Base-by-base conservation (phyloP, 495 filamentous ascomycete species). In the Mycothermus thermophilus region DNA sequence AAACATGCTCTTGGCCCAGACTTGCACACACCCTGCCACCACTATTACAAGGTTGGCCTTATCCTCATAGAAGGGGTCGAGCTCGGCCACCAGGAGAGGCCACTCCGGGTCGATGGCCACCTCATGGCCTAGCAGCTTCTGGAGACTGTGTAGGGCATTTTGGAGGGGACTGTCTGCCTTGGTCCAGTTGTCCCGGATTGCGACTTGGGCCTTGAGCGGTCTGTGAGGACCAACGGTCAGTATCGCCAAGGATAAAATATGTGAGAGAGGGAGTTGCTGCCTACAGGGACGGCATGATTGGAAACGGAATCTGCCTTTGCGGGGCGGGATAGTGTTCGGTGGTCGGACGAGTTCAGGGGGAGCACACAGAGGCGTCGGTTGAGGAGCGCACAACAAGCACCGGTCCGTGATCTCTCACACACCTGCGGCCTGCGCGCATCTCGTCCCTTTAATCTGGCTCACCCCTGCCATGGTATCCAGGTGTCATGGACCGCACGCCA, bases 111-210 rank as follows among this genome's bases (percentile, higher is more conserved):
- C 38, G n/a, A 48, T 26, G 31, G 38, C 34, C 14, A 65, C 49
- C 5, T 48, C 21, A 24, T 51, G 47, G 2, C 61, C 60, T 11
- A 59, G 32, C 2, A 47, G 26, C 6, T 41, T 34, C 23, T 46
- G 22, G 7, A 62, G 37, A n/a, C 11, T 27, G 23, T 33, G 32
- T 14, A 56, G 37, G 0, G 48, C 15, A 4, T 9, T 40, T 17
- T 50, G 56, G 3, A 58, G 28, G 0, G 44, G 34, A 17, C 47
- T 30, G 32, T 56, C 42, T 3, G 22, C 14, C 2, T 42, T 47
- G 36, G 40, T 39, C 58, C 57, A 62, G 30, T 53, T 36, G 33
- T 62, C 55, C 12, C 58, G 51, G 43, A 63, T 56, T 14, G 38
- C 55, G 20, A 58, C 10, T 27, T 50, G 46, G 17, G 53, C 44